Percentiles rank a stretch among this genome's conserved stretches.
These are phyloP conservation scores for Amphirosellinia nigrospora DNA, from an alignment of 495 filamentous ascomycete genomes.

Conservation along the genomic window DNA sequence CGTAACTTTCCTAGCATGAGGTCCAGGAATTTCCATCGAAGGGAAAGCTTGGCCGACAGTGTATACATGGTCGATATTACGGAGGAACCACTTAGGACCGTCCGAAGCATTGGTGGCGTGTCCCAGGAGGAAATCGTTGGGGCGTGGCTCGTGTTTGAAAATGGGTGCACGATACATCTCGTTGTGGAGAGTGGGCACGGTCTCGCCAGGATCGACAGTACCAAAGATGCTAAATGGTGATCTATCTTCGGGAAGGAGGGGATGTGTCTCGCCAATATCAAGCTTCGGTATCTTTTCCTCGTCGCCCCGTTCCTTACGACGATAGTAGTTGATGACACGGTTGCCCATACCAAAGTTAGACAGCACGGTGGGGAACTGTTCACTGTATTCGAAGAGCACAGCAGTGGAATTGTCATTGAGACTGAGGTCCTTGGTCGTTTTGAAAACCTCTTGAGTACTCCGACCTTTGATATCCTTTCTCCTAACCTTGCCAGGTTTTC, in stretches of 20 bases:
- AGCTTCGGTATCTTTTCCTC: conserved; percentile 56
- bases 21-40: conserved; percentile 87
- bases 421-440: conserved; percentile 74
- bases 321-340: conserved; percentile 94
- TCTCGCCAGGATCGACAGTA: conserved; percentile 86
- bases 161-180: conserved; percentile 93
- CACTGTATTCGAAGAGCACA: conserved; percentile 91
- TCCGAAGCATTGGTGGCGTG: conserved; percentile 74
- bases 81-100: conserved; percentile 78
- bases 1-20: conserved; percentile 91
- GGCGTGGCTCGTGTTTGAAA: conserved; percentile 80
- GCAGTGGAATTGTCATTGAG: conserved; percentile 86
- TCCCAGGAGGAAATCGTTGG: conserved; percentile 86
- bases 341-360: conserved; percentile 98
- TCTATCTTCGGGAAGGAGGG: conserved; percentile 90
- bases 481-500: conserved; percentile 71
- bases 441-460: conserved; percentile 75
- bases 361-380: conserved; percentile 87
- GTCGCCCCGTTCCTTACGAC: conserved; percentile 82
- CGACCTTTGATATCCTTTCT: conserved; percentile 80
- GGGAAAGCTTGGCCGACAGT: conserved; percentile 92
- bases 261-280: conserved; percentile 79
- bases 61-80: conserved; percentile 87
- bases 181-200: conserved; percentile 88
- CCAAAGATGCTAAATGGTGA: conserved; percentile 96